A percentile compares a stretch with the other conserved stretches of the same genome.
Conservation (phyloP, 495 filamentous ascomycete genomes). For the Venustampulla echinocandica region DNA sequence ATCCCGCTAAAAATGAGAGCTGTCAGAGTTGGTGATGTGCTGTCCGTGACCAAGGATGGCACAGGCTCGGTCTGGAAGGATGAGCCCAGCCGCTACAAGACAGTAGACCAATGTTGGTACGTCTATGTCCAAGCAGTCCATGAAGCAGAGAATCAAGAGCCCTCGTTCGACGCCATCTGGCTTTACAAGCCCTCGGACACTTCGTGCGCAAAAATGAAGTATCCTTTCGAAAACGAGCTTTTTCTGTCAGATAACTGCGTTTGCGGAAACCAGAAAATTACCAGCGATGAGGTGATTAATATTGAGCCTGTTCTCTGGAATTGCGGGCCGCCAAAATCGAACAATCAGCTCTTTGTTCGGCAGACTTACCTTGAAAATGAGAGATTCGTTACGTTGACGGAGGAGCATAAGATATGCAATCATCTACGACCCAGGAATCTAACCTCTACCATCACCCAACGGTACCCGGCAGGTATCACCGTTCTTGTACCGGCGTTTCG, state of each 20-base stretch:
- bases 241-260: conserved; percentile 73
- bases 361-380: conserved; percentile 47
- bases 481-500: conserved; percentile 35
- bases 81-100: conserved; percentile 27
- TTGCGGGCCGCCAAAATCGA: conserved; percentile 30
- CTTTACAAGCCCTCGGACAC: conserved; percentile 62
- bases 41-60: conserved; percentile 36
- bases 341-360: conserved; percentile 51
- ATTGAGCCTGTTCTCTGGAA: conserved; percentile 50
- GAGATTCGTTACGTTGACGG: conserved; percentile 45
- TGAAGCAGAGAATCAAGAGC: conserved; percentile 24
- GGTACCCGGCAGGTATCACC: conserved; percentile 43
- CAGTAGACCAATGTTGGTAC: conserved; percentile 46
- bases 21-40: conserved; percentile 40
- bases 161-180: conserved; percentile 56
- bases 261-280: conserved; percentile 41
- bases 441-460: neutral
- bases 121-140: conserved; percentile 54
- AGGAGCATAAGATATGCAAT: conserved; percentile 35
- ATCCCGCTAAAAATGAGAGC: conserved; percentile 1
- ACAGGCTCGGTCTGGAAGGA: conserved; percentile 47
- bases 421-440: conserved; percentile 13
- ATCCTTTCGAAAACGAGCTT: conserved; percentile 60
- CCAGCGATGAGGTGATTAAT: conserved; percentile 40
- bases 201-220: conserved; percentile 50